These are phyloP conservation scores for Chlorella vulgaris DNA, from an alignment of 139 green algal genomes.

Conservation along the genomic window DNA sequence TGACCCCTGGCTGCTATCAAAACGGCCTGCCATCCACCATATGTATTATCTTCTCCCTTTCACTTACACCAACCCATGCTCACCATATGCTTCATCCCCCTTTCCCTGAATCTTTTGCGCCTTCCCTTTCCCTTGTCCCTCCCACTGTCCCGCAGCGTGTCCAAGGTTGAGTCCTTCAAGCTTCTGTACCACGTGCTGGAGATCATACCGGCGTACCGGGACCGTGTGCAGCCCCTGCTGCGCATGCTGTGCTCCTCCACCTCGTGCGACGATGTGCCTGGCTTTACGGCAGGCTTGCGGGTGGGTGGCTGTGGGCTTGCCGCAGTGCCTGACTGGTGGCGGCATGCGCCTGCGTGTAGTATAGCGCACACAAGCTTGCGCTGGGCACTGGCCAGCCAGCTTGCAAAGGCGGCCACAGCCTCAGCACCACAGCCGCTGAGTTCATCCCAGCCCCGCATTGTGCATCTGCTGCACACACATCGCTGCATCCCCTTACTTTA, in stretches of 20 bases:
- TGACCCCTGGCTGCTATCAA: no score
- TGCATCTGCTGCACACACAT: neutral
- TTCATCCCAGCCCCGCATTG: no score
- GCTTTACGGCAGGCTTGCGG: constrained; percentile 60
- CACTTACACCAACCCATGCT: no score
- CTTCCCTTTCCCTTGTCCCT: neutral
- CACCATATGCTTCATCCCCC: neutral
- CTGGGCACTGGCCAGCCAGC: no score
- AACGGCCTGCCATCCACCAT: no score
- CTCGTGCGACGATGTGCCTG: constrained; percentile 46
- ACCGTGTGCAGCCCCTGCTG: constrained; percentile 72
- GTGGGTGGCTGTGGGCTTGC: constrained; percentile 9
- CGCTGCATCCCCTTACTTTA: neutral
- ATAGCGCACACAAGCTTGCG: no score
- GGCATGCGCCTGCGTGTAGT: no score
- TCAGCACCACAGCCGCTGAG: no score
- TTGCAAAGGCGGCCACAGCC: no score
- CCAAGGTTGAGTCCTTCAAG: constrained; percentile 54
- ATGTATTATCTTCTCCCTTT: no score
- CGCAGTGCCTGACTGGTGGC: neutral
- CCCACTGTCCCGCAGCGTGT: constrained; percentile 41
- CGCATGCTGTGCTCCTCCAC: constrained; percentile 59
- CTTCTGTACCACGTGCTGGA: constrained; percentile 82
- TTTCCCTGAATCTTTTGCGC: neutral
- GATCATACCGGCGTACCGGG: constrained; percentile 76